Conservation (phyloP, 176 grass and related monocot species). For the Ensete glaucum region DNA sequence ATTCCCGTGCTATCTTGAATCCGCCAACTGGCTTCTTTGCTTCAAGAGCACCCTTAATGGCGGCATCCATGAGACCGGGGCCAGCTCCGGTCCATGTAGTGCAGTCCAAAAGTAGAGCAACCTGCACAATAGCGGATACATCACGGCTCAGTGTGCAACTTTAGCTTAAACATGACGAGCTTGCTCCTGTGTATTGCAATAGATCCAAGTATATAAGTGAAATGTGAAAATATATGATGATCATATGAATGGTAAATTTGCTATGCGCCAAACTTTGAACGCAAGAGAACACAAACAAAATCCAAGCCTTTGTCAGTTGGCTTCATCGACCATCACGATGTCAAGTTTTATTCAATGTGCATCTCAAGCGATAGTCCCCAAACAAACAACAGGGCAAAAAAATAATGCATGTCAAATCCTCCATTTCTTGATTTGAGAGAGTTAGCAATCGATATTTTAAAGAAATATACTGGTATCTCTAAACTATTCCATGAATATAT, state of each 20-base stretch:
- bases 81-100: slow-evolving; percentile 77
- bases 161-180: background rate
- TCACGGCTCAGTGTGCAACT: background rate
- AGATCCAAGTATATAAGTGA: too few species aligned
- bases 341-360: too few species aligned
- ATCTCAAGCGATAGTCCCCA: too few species aligned
- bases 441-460: too few species aligned
- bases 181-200: background rate
- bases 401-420: background rate
- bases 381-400: background rate
- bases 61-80: slow-evolving; percentile 83
- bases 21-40: slow-evolving; percentile 49
- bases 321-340: too few species aligned
- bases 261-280: too few species aligned
- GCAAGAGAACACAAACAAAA: too few species aligned
- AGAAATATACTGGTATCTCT: background rate
- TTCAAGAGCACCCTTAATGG: slow-evolving; percentile 48
- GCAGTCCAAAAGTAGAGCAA: slow-evolving; percentile 58
- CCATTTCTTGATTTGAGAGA: background rate
- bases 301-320: too few species aligned
- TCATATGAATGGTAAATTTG: too few species aligned
- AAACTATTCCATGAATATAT: background rate
- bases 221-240: too few species aligned
- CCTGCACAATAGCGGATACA: slow-evolving; percentile 10
- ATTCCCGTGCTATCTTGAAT: slow-evolving; percentile 77